phyloP scores from a whole-genome alignment of 2,329 filamentous ascomycete species.

The Ophiosphaerella narmari region DNA sequence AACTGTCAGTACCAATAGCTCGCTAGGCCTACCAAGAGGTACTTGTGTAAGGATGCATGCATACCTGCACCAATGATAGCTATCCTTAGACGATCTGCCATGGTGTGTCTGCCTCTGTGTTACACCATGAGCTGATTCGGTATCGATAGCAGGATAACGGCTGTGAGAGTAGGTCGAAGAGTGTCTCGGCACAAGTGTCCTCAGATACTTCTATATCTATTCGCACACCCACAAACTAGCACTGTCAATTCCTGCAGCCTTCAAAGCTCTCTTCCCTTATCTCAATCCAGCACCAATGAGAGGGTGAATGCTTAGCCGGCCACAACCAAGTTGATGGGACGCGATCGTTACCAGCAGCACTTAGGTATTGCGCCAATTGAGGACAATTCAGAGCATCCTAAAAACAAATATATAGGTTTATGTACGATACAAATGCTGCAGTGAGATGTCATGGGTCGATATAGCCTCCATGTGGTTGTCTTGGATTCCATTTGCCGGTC shows the following conservation, averaged over 20 bases:
- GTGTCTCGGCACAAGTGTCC: background rate
- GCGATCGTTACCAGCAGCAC: background rate
- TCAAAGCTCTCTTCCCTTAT: slow-evolving; percentile 8
- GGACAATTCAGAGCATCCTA: background rate
- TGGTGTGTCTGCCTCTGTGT: slow-evolving; percentile 7
- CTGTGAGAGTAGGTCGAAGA: background rate
- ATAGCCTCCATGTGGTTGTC: background rate
- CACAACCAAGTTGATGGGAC: background rate
- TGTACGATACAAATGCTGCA: slow-evolving; percentile 15
- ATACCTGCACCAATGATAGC: slow-evolving; percentile 41
- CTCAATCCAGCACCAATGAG: slow-evolving; percentile 8
- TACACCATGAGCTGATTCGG: background rate
- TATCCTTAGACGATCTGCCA: slow-evolving; percentile 39
- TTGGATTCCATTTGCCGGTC: slow-evolving; percentile 2
- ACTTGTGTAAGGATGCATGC: background rate
- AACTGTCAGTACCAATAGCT: slow-evolving; percentile 10
- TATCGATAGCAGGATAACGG: too few species aligned
- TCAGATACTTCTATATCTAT: slow-evolving; percentile 9
- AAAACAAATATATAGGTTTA: too few species aligned
- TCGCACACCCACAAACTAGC: slow-evolving; percentile 1
- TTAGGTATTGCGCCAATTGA: background rate
- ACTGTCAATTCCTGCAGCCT: background rate
- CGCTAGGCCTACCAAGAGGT: background rate
- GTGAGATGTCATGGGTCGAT: slow-evolving; percentile 1
- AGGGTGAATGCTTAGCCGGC: slow-evolving; percentile 19